Conservation (phyloP, 2,329 filamentous ascomycete species). For the Balansia obtecta region DNA sequence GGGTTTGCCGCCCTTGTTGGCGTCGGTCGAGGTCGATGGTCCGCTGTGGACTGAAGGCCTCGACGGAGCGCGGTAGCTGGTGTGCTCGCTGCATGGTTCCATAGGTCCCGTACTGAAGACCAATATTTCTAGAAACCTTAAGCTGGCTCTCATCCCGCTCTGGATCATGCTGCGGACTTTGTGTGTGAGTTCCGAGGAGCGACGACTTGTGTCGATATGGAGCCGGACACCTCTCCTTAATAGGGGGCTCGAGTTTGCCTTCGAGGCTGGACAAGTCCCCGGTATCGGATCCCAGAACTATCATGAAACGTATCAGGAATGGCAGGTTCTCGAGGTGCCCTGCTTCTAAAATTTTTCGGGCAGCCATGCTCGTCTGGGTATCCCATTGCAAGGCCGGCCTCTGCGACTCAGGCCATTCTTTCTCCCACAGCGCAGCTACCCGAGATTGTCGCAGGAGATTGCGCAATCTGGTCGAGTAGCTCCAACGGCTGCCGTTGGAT, state of each 20-base stretch:
- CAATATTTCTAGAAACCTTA: background rate
- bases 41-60: background rate
- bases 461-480: conserved; percentile 30
- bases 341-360: conserved; percentile 33
- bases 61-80: conserved; percentile 4
- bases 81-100: background rate
- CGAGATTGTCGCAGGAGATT: conserved; percentile 30
- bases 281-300: conserved; percentile 20
- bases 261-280: background rate
- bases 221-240: conserved; percentile 7
- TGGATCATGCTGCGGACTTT: conserved; percentile 1
- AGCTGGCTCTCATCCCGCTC: conserved; percentile 1
- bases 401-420: conserved; percentile 23
- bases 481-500: conserved; percentile 27
- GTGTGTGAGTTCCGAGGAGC: background rate
- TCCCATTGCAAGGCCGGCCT: conserved; percentile 26
- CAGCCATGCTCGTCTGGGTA: conserved; percentile 27
- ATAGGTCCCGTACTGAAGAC: background rate
- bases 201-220: background rate
- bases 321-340: conserved; percentile 29
- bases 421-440: conserved; percentile 24
- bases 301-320: conserved; percentile 26
- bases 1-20: background rate
- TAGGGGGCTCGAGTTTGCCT: conserved; percentile 5
- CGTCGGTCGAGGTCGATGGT: background rate